Percentiles rank a stretch among this genome's conserved stretches.
These are phyloP conservation scores for Podospora appendiculata DNA, from an alignment of 495 filamentous ascomycete genomes.

Conservation along the genomic window DNA sequence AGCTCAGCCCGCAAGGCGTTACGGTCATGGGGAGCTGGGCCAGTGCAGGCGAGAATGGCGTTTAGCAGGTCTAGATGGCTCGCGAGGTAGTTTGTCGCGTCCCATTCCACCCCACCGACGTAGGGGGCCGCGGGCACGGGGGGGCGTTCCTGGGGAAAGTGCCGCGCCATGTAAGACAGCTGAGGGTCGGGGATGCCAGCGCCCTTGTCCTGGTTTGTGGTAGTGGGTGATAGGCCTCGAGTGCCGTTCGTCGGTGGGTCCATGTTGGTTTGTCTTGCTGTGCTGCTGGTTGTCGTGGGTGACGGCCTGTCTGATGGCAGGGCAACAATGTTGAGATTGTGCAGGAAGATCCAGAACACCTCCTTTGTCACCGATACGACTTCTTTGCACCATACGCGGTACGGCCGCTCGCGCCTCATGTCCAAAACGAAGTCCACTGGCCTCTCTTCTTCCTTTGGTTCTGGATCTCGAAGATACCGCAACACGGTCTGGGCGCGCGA, in stretches of 20 bases:
- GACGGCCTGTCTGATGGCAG: constrained; percentile 28
- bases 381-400: constrained; percentile 90
- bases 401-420: constrained; percentile 81
- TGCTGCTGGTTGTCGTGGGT: background rate
- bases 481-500: constrained; percentile 62
- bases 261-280: background rate
- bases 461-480: constrained; percentile 72
- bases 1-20: constrained; percentile 73
- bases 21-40: constrained; percentile 59
- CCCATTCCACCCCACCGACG: constrained; percentile 97
- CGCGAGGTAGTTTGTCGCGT: constrained; percentile 92
- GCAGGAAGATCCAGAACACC: constrained; percentile 98
- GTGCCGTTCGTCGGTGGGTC: background rate
- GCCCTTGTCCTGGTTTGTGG: constrained; percentile 9
- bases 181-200: constrained; percentile 22
- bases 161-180: constrained; percentile 51
- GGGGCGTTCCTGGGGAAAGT: constrained; percentile 83
- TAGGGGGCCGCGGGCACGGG: constrained; percentile 94
- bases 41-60: constrained; percentile 75
- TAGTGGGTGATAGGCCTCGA: background rate
- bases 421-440: constrained; percentile 80
- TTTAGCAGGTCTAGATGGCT: constrained; percentile 90
- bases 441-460: constrained; percentile 62
- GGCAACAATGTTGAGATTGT: constrained; percentile 82
- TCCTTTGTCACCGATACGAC: constrained; percentile 89